Evolutionary conservation across 2,329 filamentous ascomycete species (phyloP).

Genomic region (Colletotrichum nymphaeae): DNA sequence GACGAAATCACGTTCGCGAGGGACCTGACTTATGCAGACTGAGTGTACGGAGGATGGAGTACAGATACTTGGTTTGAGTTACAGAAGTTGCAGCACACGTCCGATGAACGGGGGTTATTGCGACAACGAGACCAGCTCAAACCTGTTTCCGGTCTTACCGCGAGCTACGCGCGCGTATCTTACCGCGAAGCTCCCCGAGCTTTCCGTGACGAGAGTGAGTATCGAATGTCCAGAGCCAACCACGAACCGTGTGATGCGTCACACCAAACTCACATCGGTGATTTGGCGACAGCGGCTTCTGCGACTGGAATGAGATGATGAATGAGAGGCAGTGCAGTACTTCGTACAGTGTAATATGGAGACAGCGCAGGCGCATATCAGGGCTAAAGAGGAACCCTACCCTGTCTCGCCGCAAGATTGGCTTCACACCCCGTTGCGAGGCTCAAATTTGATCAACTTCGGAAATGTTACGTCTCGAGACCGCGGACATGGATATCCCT

Average conservation of each 20-base stretch:
- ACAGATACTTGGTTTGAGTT: background rate
- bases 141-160: slow-evolving; percentile 16
- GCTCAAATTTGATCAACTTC: slow-evolving; percentile 25
- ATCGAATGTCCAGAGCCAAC: background rate
- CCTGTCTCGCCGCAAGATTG: slow-evolving; percentile 15
- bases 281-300: background rate
- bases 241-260: slow-evolving; percentile 2
- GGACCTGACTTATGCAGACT: background rate
- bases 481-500: slow-evolving; percentile 15
- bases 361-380: background rate
- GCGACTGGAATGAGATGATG: background rate
- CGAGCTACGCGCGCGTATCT: slow-evolving; percentile 7
- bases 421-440: slow-evolving; percentile 17
- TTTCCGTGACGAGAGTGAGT: slow-evolving; percentile 2
- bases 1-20: slow-evolving; percentile 8
- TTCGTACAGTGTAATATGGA: no score
- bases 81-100: background rate
- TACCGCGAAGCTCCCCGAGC: slow-evolving; percentile 23
- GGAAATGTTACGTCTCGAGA: slow-evolving; percentile 12
- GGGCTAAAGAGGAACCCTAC: background rate
- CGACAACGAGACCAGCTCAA: background rate
- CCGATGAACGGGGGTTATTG: slow-evolving; percentile 18
- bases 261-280: slow-evolving; percentile 12
- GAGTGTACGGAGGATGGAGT: background rate
- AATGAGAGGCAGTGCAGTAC: background rate